Evolutionary conservation across 2,329 filamentous ascomycete genomes (phyloP).

Genomic region (Colletotrichum plurivorum): DNA sequence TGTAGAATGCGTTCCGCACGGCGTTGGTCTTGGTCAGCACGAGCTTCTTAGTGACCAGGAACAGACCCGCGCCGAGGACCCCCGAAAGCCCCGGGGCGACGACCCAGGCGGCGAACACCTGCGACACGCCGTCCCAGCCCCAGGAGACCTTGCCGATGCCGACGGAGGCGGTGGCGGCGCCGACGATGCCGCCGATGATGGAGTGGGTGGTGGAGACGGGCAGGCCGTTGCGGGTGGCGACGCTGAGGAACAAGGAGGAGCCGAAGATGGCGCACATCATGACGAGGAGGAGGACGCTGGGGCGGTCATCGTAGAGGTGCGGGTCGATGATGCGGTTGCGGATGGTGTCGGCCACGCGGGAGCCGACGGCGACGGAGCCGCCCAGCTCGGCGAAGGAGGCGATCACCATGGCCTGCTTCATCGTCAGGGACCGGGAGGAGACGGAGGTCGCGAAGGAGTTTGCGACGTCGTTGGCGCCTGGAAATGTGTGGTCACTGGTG

Average conservation of each 20-base stretch:
- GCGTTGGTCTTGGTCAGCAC: slow-evolving; percentile 48
- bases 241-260: slow-evolving; percentile 65
- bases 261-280: slow-evolving; percentile 69
- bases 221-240: slow-evolving; percentile 65
- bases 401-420: slow-evolving; percentile 61
- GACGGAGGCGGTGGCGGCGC: slow-evolving; percentile 53
- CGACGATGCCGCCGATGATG: slow-evolving; percentile 60
- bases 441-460: slow-evolving; percentile 64
- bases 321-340: slow-evolving; percentile 62
- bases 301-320: slow-evolving; percentile 57
- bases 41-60: slow-evolving; percentile 51
- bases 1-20: slow-evolving; percentile 50
- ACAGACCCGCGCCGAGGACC: slow-evolving; percentile 49
- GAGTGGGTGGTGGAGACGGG: slow-evolving; percentile 70
- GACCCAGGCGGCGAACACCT: slow-evolving; percentile 56
- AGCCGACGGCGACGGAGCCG: slow-evolving; percentile 57
- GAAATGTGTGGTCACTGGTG: too few relatives aligned
- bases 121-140: slow-evolving; percentile 53
- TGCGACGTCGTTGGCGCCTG: slow-evolving; percentile 65
- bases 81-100: slow-evolving; percentile 53
- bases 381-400: slow-evolving; percentile 60
- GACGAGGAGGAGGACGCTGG: slow-evolving; percentile 64
- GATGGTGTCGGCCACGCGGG: slow-evolving; percentile 59
- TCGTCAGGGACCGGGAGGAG: slow-evolving; percentile 60
- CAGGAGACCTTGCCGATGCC: slow-evolving; percentile 54